Evolutionary conservation across 2,329 filamentous ascomycete genomes (phyloP), one percentile per base, ranked within the genome.

Genomic region (Alternaria conjuncta): DNA sequence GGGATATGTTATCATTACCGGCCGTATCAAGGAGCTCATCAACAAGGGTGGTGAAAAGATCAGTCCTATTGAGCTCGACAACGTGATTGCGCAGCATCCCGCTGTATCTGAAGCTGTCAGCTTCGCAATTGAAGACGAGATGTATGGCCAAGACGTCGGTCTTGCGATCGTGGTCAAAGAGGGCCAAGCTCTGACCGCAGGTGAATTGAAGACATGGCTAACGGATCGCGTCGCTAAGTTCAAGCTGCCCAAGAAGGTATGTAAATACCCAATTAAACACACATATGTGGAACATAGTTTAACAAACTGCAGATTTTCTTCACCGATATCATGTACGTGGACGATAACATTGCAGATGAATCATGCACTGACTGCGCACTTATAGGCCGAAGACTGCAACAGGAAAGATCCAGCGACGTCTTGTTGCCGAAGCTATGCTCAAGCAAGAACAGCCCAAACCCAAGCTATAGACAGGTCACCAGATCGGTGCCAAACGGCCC

Each of bases 41-140:
- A 94, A 94, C 82, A 94, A 95, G 81, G 92, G 91, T 59, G 93
- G 93, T 63, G 93, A 96, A 83, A 96, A 96, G 84, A 96, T 96
- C 77, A 92, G 89, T 69, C 93, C 93, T 1, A 94, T 96, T 59
- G 93, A 96, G 82, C 85, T 96, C 32, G 93, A 96, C 83, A 96
- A 96, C 70, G 88, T 92, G 12, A 83, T 96, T 26, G 86, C 90
- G n/a, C 86, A 90, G 61, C 88, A 95, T 76, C 88, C 90, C 10
- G 86, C 88, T 36, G 86, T 96, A 2, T 85, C 86, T 2, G 93
- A 96, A 80, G 93, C 91, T 5, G 93, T 96, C 43, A 92, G 90
- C 80, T 96, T 96, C 76, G 92, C 92, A 6, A 88, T 96, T 11
- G 90, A 91, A 1, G 92, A 95, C 71, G 91, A 94, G 66, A 85